A percentile compares a stretch with the other conserved stretches of the same genome.
phyloP scores from a whole-genome alignment of 345 rosid species.

The Euphorbia lathyris region DNA sequence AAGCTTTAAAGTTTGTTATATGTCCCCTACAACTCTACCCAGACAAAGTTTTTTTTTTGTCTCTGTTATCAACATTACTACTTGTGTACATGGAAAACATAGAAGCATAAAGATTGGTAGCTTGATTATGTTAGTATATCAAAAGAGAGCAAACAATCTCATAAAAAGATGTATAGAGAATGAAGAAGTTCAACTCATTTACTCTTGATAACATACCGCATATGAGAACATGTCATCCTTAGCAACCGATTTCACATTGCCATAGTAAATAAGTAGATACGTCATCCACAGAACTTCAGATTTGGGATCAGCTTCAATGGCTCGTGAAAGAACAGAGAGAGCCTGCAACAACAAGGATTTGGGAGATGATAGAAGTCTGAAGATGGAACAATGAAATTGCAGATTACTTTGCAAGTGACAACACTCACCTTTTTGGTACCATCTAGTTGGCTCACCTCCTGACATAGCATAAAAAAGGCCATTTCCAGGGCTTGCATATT shows the following conservation, averaged over 20 bases:
- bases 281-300: constrained; percentile 80
- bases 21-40: background rate
- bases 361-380: constrained; percentile 15
- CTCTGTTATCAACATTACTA: background rate
- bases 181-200: background rate
- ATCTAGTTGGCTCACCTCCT: constrained; percentile 53
- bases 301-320: constrained; percentile 67
- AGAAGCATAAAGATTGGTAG: background rate
- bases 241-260: constrained; percentile 39
- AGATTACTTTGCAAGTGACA: constrained; percentile 19
- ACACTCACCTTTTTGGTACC: constrained; percentile 64
- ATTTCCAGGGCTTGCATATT: constrained; percentile 54
- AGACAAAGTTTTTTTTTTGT: background rate
- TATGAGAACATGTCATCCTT: constrained; percentile 62
- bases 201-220: constrained; percentile 51
- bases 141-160: constrained; percentile 2
- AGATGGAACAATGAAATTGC: constrained; percentile 10
- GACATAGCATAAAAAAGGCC: constrained; percentile 68
- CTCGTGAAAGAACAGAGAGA: constrained; percentile 65
- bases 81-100: background rate
- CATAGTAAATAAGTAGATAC: constrained; percentile 63
- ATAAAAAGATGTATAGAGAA: background rate
- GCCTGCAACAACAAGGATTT: constrained; percentile 50
- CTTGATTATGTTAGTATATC: background rate
- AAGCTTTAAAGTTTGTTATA: background rate